These are phyloP conservation scores for Lanmaoa rubissima DNA, from an alignment of 768 basidiomycete species.

Conservation along the genomic window DNA sequence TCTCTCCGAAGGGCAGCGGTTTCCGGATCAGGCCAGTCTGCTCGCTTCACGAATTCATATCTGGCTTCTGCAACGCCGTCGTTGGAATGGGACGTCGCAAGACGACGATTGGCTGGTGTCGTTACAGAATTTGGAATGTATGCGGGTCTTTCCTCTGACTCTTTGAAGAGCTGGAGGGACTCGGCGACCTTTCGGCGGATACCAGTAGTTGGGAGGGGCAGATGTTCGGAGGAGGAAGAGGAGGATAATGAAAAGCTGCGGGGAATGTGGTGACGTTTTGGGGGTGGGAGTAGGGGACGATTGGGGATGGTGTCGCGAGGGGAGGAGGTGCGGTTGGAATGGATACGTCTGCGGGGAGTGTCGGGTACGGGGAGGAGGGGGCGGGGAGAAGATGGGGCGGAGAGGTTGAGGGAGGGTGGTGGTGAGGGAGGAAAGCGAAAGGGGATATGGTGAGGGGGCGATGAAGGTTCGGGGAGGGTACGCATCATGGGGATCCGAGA, in stretches of 20 bases:
- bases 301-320: constrained; percentile 21
- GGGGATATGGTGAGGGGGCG: not conserved
- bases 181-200: constrained; percentile 84
- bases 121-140: constrained; percentile 24
- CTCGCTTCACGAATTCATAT: constrained; percentile 80
- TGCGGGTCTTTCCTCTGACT: constrained; percentile 48
- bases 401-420: not conserved
- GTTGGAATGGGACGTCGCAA: constrained; percentile 38
- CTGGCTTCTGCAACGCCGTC: constrained; percentile 63
- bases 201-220: constrained; percentile 32
- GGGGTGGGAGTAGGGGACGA: constrained; percentile 12
- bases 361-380: constrained; percentile 37
- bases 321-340: constrained; percentile 30
- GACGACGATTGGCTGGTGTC: constrained; percentile 30
- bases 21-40: constrained; percentile 84
- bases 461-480: not conserved
- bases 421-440: constrained; percentile 2
- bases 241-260: constrained; percentile 33
- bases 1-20: constrained; percentile 66
- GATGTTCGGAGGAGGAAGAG: constrained; percentile 19
- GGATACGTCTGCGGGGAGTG: constrained; percentile 23
- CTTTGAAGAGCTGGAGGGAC: constrained; percentile 78
- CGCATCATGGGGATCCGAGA: not conserved
- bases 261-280: constrained; percentile 34
- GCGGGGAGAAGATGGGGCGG: constrained; percentile 1